Evolutionary conservation across 2,329 filamentous ascomycete genomes (phyloP).

Genomic region (Colletotrichum melonis): DNA sequence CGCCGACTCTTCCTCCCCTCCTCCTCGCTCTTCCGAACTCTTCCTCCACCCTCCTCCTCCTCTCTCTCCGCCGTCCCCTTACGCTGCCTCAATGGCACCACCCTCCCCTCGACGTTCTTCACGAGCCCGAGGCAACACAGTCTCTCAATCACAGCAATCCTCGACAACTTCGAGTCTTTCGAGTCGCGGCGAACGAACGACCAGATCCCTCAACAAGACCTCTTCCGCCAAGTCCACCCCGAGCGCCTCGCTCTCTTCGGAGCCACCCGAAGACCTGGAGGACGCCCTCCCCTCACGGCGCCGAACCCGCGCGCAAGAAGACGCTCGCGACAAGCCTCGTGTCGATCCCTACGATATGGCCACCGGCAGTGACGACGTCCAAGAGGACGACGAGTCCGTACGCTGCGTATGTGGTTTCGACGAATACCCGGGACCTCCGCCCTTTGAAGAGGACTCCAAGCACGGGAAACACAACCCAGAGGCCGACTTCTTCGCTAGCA

Average conservation of each 20-base stretch:
- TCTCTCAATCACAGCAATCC: conserved; percentile 81
- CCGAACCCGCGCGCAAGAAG: conserved; percentile 79
- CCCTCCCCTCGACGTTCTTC: conserved; percentile 87
- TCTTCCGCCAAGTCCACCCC: conserved; percentile 82
- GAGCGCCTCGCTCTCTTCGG: conserved; percentile 77
- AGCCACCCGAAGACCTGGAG: conserved; percentile 73
- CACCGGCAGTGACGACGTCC: conserved; percentile 76
- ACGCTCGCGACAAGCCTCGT: conserved; percentile 64
- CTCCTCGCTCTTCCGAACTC: conserved; percentile 44
- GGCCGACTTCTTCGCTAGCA: conserved; percentile 66
- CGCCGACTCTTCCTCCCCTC: conserved; percentile 40
- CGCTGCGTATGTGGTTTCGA: conserved; percentile 94
- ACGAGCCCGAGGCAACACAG: conserved; percentile 83
- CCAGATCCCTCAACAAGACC: conserved; percentile 78
- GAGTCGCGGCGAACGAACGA: conserved; percentile 78
- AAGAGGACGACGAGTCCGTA: conserved; percentile 93
- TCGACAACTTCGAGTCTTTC: conserved; percentile 84
- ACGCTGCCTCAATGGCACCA: conserved; percentile 64
- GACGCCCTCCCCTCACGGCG: conserved; percentile 79
- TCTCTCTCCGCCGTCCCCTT: conserved; percentile 24
- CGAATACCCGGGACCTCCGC: conserved; percentile 89
- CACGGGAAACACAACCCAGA: conserved; percentile 68
- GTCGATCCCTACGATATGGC: conserved; percentile 61
- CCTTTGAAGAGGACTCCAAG: conserved; percentile 67
- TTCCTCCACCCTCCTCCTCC: conserved; percentile 12